Conservation (phyloP, 2,329 filamentous ascomycete genomes). For the Botryotinia calthae region DNA sequence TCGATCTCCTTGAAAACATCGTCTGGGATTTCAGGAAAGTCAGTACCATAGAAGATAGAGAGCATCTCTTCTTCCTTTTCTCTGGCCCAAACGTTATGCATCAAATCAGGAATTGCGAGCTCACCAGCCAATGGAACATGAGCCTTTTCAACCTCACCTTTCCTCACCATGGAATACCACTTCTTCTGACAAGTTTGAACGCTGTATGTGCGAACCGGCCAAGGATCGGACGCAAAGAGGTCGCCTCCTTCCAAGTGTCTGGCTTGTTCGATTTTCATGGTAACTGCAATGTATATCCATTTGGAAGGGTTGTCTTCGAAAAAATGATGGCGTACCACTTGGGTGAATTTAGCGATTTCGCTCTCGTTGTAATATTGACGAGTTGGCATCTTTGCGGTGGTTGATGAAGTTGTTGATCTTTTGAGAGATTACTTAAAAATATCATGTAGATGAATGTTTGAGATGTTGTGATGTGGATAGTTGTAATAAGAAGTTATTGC, state of each 20-base stretch:
- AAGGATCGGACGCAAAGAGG: background rate
- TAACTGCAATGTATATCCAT: background rate
- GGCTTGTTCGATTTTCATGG: background rate
- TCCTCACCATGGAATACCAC: background rate
- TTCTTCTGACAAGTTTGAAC: background rate
- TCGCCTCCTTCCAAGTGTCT: background rate
- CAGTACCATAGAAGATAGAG: background rate
- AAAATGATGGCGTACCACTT: background rate
- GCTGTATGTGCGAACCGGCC: background rate
- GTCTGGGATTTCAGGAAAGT: background rate
- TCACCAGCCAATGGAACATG: background rate
- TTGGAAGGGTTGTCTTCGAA: background rate
- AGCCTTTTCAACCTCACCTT: fast-evolving
- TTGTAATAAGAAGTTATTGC: background rate
- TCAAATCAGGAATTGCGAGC: background rate
- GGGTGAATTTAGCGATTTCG: background rate
- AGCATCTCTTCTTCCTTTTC: background rate
- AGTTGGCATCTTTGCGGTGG: background rate
- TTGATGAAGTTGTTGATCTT: background rate
- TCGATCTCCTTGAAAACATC: background rate
- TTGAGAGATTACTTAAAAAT: background rate
- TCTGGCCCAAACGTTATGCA: background rate
- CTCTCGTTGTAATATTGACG: background rate
- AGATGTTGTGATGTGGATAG: background rate
- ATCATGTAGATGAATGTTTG: background rate